These are phyloP conservation scores for Geranium brycei DNA, from an alignment of 345 rosid species.

Conservation along the genomic window DNA sequence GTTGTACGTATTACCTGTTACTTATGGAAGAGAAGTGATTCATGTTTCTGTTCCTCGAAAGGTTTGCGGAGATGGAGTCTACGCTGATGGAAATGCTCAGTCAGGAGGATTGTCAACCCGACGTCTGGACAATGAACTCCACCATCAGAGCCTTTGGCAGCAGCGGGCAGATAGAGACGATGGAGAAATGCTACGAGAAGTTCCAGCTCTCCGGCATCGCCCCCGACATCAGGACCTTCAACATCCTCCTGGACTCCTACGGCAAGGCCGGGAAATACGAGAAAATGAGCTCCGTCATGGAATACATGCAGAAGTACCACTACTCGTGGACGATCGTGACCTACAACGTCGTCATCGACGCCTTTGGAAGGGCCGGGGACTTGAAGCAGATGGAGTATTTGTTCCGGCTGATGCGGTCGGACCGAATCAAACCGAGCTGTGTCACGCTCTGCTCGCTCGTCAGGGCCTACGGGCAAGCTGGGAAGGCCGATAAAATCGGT, in stretches of 20 bases:
- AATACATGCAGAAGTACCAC: conserved; percentile 84
- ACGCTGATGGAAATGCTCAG: conserved; percentile 65
- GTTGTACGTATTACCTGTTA: too few relatives aligned
- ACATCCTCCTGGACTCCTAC: conserved; percentile 72
- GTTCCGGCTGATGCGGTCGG: conserved; percentile 72
- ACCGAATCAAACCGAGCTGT: conserved; percentile 71
- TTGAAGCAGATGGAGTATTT: conserved; percentile 82
- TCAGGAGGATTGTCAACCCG: conserved; percentile 59
- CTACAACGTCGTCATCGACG: conserved; percentile 83
- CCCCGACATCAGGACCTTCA: conserved; percentile 80
- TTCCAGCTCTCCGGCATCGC: conserved; percentile 82
- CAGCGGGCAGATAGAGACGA: conserved; percentile 67
- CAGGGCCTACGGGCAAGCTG: conserved; percentile 64
- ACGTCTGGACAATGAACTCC: conserved; percentile 92
- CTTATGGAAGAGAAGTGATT: conserved; percentile 11
- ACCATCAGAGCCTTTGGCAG: conserved; percentile 78
- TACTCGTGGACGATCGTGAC: conserved; percentile 88
- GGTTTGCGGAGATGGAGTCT: conserved; percentile 88
- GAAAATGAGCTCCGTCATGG: conserved; percentile 90
- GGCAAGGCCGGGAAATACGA: conserved; percentile 60
- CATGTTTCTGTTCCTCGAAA: conserved; percentile 20
- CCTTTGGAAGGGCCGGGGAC: conserved; percentile 79
- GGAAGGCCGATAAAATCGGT: conserved; percentile 52
- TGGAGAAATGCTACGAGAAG: conserved; percentile 90
- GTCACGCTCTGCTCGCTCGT: conserved; percentile 82